Base-by-base conservation (phyloP, 768 basidiomycete genomes). In the Tylopilus balloui region DNA sequence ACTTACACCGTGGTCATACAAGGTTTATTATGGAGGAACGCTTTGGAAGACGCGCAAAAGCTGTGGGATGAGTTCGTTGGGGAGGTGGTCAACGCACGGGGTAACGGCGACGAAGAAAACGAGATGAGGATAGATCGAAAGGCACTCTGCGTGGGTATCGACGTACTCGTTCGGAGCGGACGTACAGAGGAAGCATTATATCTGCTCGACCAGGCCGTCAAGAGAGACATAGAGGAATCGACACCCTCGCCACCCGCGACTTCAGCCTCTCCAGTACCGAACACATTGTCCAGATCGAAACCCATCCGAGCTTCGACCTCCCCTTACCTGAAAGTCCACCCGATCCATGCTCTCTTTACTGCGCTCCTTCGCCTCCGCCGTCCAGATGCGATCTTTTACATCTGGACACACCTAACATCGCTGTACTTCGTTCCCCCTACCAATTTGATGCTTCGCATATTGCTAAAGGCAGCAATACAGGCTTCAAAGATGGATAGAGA, bases 351-450 rank as follows among this genome's bases (percentile, higher is more conserved):
- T 17, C 75, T 82, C 57, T 70, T 83, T 62, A 61, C 65, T 11
- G 54, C 76, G 0, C 71, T 90, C 35, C 71, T 72, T 21, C 72
- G 72, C 19, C 71, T 73, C 17, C 68, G 73, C 25, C 78, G 86
- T 3, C 84, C 84, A 0, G 85, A 87, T 55, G 68, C 76, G 7
- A 74, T 84, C 4, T 83, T 87, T 62, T 68, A 68, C 36, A 58
- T 90, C 1, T 92, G 86, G 84, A 80, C 84, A n/a, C 66, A 80
- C 21, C 78, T 88, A 67, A 69, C 69, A 4, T 57, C 65, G 0
- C 63, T 90, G 3, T 92, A 86, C 62, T 73, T 71, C 5, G 69
- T 83, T 0, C 62, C 69, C 3, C 84, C 83, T 0, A 78, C 85
- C 39, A 63, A 73, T 15, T 62, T 66, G 42, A 79, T 84, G 25